Percentiles rank a stretch among this genome's conserved stretches.
These are phyloP conservation scores for Ricinus communis DNA, from an alignment of 345 rosid genomes.

Conservation along the genomic window DNA sequence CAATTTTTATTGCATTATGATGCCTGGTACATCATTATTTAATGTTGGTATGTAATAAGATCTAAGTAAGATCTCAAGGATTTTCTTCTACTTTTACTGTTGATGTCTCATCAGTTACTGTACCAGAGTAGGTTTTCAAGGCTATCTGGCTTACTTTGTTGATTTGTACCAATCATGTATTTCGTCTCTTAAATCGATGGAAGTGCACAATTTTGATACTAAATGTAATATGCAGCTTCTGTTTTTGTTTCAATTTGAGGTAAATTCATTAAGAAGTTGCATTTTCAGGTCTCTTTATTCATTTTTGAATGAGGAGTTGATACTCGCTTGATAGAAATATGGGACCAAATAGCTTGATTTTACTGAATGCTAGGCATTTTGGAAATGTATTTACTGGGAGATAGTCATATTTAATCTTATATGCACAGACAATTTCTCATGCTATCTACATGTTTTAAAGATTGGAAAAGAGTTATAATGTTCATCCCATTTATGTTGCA, in stretches of 20 bases:
- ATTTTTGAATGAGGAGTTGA: not conserved
- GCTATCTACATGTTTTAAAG: not conserved
- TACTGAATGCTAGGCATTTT: not conserved
- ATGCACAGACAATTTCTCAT: not conserved
- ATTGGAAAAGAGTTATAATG: not conserved
- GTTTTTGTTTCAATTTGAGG: not conserved
- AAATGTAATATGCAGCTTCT: not conserved
- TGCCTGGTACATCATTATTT: not conserved
- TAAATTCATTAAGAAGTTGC: not conserved
- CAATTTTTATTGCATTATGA: not conserved
- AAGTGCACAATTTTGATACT: constrained; percentile 7
- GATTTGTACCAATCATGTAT: not conserved
- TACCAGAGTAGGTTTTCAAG: not conserved
- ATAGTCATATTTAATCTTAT: not conserved
- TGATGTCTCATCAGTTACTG: not conserved
- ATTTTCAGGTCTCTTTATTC: not conserved
- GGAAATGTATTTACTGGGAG: not conserved
- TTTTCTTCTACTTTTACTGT: not conserved
- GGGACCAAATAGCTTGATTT: not conserved
- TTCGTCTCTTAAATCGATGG: constrained; percentile 3
- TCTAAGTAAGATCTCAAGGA: not conserved
- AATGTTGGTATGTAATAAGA: not conserved
- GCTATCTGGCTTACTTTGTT: not conserved
- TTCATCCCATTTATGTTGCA: constrained; percentile 27
- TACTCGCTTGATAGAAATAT: not conserved